Evolutionary conservation across 371 early-diverging fungal genomes (phyloP).

Genomic region (Blakeslea trispora): DNA sequence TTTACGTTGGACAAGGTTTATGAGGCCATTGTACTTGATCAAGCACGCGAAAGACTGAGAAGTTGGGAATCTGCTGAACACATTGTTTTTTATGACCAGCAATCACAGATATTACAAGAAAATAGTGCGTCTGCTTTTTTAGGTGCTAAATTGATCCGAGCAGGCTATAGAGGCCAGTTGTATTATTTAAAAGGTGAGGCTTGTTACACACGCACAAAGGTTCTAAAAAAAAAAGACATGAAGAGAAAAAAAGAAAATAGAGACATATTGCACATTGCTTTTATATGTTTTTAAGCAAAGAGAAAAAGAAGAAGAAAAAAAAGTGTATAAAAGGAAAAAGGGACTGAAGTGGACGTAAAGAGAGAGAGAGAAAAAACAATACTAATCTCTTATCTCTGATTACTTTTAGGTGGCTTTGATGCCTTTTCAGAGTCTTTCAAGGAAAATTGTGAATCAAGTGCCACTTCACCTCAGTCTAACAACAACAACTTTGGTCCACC

Average conservation of each 20-base stretch:
- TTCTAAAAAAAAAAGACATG: neutral
- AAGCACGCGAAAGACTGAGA: slow-evolving; percentile 38
- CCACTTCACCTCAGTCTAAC: neutral
- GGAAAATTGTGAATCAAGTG: slow-evolving; percentile 32
- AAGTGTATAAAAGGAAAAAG: neutral
- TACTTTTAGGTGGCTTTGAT: slow-evolving; percentile 46
- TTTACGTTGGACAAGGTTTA: slow-evolving; percentile 59
- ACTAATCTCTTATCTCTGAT: neutral
- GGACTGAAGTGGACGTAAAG: neutral
- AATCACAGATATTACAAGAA: slow-evolving; percentile 40
- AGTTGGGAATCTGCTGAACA: slow-evolving; percentile 48
- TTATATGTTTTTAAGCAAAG: no score
- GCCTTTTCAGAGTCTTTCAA: slow-evolving; percentile 29
- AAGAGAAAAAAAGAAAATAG: no score
- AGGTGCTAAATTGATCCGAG: slow-evolving; percentile 33
- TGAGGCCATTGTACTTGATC: slow-evolving; percentile 54
- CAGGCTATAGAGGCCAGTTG: slow-evolving; percentile 43
- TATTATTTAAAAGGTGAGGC: slow-evolving; percentile 54
- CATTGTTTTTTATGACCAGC: slow-evolving; percentile 62
- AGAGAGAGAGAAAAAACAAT: neutral
- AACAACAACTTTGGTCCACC: slow-evolving; percentile 19
- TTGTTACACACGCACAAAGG: neutral
- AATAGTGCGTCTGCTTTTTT: slow-evolving; percentile 50
- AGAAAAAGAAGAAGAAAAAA: neutral
- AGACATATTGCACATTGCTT: no score